These are phyloP conservation scores for Magnusiomyces ingens DNA, from an alignment of 1,139 yeast genomes.

Conservation along the genomic window DNA sequence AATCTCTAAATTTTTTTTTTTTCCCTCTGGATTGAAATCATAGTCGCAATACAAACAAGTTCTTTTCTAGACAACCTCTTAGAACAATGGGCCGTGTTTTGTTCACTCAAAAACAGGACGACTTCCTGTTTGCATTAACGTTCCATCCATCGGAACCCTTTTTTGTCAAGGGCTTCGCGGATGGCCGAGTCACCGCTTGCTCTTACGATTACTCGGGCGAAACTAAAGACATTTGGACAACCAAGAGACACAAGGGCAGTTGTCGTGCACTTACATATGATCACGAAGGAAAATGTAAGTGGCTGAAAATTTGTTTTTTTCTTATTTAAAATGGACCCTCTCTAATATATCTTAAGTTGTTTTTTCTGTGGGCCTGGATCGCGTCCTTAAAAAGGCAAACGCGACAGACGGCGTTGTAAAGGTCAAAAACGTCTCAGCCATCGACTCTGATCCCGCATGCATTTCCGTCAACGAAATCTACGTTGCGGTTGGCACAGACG, in stretches of 20 bases:
- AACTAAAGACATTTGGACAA: conserved; percentile 57
- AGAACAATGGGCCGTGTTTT: conserved; percentile 12
- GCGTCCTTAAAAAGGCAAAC: conserved; percentile 66
- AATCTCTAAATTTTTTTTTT: no score
- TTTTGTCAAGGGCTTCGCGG: conserved; percentile 64
- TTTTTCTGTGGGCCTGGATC: conserved; percentile 66
- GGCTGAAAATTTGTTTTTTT: no score
- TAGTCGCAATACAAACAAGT: no score
- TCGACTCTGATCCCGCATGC: conserved; percentile 51
- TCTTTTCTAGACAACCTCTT: no score
- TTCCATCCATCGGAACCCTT: conserved; percentile 72
- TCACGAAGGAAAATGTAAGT: conserved; percentile 47
- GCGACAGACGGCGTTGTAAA: conserved; percentile 71
- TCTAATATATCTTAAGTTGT: neutral
- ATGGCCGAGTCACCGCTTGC: conserved; percentile 56
- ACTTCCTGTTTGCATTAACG: conserved; percentile 67
- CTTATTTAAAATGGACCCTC: no score
- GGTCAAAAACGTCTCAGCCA: conserved; percentile 40
- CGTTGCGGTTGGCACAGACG: conserved; percentile 72
- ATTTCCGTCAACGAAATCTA: conserved; percentile 60
- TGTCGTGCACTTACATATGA: conserved; percentile 72
- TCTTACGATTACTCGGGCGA: conserved; percentile 35
- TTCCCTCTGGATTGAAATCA: no score
- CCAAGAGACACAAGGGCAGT: conserved; percentile 86
- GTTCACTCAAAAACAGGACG: conserved; percentile 24